Conservation (phyloP, 148 eudicot genomes). For the Arctostaphylos glauca region DNA sequence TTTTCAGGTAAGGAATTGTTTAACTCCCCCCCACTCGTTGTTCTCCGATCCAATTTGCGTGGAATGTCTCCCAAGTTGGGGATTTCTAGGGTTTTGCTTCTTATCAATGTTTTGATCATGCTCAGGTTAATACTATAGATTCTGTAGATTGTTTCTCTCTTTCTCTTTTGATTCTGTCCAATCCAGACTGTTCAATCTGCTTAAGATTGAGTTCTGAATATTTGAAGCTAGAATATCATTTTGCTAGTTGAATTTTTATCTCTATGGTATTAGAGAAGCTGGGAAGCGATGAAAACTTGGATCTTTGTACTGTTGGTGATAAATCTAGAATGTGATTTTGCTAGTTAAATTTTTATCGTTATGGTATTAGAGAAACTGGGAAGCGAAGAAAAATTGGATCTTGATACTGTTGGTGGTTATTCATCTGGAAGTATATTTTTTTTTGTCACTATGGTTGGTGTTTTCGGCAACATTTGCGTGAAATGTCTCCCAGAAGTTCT, state of each 20-base stretch:
- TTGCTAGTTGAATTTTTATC: background rate
- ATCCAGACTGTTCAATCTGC: background rate
- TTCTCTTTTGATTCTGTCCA: background rate
- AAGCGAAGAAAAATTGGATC: background rate
- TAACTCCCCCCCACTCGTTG: background rate
- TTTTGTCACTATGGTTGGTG: too few relatives aligned
- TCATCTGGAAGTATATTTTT: too few relatives aligned
- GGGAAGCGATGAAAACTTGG: background rate
- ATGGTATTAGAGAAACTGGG: background rate
- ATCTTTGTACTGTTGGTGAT: background rate
- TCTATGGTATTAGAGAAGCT: background rate
- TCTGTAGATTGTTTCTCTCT: background rate
- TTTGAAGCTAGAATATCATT: background rate
- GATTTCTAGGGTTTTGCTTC: constrained; percentile 1
- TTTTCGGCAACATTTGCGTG: background rate
- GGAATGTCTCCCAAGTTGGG: background rate
- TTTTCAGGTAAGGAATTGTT: constrained; percentile 4
- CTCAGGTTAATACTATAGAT: background rate
- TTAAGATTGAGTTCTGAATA: background rate
- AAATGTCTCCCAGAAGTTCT: background rate
- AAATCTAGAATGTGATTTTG: background rate
- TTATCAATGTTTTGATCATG: background rate
- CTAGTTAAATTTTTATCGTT: background rate
- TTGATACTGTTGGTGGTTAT: too few relatives aligned
- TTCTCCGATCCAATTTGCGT: background rate